Percentiles rank a stretch among this genome's conserved stretches.
phyloP scores from a whole-genome alignment of 192 early-diverging fungal genomes.

The Podila minutissima region DNA sequence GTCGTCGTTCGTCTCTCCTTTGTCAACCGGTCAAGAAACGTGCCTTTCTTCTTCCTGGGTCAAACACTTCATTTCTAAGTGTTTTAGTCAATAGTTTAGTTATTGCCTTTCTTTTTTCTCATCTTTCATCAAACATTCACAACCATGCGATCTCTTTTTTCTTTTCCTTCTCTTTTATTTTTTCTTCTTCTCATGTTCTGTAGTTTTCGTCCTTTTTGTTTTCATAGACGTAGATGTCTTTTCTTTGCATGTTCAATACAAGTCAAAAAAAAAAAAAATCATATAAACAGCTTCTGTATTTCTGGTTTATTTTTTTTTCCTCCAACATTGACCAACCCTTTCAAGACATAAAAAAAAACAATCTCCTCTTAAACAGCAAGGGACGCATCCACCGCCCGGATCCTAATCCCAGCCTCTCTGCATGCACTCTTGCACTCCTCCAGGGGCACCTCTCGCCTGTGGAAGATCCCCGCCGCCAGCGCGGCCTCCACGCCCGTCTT shows the following conservation, averaged over 20 bases:
- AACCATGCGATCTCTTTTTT: neutral
- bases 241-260: no score
- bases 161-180: neutral
- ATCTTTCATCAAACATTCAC: neutral
- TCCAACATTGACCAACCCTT: no score
- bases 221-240: neutral
- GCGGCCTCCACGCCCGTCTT: slow-evolving; percentile 93
- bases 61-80: no score
- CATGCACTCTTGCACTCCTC: slow-evolving; percentile 84
- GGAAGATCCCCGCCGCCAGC: slow-evolving; percentile 98
- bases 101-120: no score
- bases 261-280: no score
- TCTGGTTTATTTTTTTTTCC: no score
- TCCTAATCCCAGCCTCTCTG: slow-evolving; percentile 55
- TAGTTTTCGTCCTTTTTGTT: slow-evolving; percentile 5
- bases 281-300: no score
- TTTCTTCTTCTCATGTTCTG: neutral
- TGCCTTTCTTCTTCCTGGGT: no score
- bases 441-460: slow-evolving; percentile 94
- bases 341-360: no score
- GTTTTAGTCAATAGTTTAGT: no score
- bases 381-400: slow-evolving; percentile 56
- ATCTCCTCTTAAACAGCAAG: slow-evolving; percentile 15
- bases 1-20: no score
- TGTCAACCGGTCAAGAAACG: no score